These are phyloP conservation scores for Mesotaenium endlicherianum DNA, from an alignment of 139 green algal species.

Conservation along the genomic window DNA sequence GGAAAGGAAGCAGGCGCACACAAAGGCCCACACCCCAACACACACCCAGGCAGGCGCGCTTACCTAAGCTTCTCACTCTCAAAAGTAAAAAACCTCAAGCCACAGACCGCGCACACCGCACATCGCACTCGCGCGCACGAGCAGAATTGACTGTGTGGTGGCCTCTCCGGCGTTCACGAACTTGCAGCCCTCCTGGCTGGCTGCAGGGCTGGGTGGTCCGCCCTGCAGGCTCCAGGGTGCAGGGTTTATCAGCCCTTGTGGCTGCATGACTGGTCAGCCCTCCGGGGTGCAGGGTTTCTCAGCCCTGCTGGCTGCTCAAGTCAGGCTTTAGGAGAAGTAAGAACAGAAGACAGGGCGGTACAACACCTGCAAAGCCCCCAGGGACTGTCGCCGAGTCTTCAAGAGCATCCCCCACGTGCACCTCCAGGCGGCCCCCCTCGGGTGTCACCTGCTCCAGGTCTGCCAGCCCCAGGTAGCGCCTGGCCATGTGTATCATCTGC, in stretches of 20 bases:
- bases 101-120: no score
- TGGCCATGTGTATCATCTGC: not conserved
- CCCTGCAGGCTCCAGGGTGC: not conserved
- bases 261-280: not conserved
- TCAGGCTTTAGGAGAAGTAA: no score
- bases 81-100: no score
- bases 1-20: no score
- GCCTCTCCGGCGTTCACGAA: not conserved
- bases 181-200: not conserved
- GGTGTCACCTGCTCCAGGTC: not conserved
- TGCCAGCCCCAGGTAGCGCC: not conserved
- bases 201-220: not conserved
- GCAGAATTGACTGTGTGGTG: no score
- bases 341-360: no score
- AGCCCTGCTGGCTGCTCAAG: no score
- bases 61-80: no score
- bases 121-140: no score
- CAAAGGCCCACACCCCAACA: no score
- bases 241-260: not conserved
- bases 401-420: not conserved
- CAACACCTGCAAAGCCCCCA: slow-evolving; percentile 4
- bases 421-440: not conserved
- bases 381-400: not conserved
- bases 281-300: not conserved
- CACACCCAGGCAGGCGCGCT: no score